These are phyloP conservation scores for Tolypocladium amazonense DNA, from an alignment of 2,329 filamentous ascomycete species.

Conservation along the genomic window DNA sequence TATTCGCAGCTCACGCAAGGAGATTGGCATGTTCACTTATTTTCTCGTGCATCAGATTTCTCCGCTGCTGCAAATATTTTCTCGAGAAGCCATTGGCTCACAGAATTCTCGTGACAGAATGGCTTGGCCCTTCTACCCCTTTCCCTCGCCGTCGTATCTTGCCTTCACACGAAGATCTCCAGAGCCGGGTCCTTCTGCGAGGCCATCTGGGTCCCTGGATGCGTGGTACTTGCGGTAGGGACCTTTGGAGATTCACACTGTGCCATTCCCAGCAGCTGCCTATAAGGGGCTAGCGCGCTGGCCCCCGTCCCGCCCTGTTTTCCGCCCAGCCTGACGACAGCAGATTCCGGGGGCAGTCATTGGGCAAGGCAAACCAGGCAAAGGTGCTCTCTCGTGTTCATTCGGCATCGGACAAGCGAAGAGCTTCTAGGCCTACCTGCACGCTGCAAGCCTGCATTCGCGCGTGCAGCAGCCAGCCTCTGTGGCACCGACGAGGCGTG, in stretches of 20 bases:
- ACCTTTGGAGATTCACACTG: not conserved
- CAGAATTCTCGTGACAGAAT: too few relatives aligned
- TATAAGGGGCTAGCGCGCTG: slow-evolving; percentile 1
- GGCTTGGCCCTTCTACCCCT: not conserved
- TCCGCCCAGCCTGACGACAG: not conserved
- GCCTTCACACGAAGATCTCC: not conserved
- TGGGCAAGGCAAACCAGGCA: not conserved
- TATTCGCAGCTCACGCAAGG: not conserved
- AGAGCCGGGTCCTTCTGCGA: not conserved
- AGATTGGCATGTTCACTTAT: not conserved
- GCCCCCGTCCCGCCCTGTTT: not conserved
- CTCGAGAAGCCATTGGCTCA: too few relatives aligned
- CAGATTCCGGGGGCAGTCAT: not conserved
- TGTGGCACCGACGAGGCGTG: not conserved
- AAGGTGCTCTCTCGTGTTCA: not conserved
- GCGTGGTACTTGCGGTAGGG: too few relatives aligned
- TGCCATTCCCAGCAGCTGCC: slow-evolving; percentile 1
- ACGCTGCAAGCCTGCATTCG: not conserved
- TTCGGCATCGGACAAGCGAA: not conserved
- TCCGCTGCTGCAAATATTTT: not conserved
- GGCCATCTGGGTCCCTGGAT: not conserved
- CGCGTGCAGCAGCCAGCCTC: not conserved
- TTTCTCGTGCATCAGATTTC: not conserved
- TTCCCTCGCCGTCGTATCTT: not conserved
- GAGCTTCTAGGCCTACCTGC: not conserved